A percentile compares a stretch with the other conserved stretches of the same genome.
Conservation (phyloP, 78 protist species). For the Tieghemostelium lacteum region DNA sequence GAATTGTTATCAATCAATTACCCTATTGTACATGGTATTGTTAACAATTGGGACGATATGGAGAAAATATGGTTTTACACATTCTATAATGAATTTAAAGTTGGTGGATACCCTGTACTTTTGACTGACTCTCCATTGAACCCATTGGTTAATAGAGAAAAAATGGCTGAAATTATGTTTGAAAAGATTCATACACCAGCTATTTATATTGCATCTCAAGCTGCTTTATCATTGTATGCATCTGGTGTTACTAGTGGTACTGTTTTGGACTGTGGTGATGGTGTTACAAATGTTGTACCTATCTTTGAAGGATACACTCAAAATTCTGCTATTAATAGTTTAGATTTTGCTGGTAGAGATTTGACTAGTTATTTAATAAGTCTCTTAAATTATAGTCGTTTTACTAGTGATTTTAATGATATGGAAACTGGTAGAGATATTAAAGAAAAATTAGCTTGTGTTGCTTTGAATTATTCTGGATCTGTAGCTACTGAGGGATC, state of each 20-base stretch:
- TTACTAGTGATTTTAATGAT: too few relatives aligned
- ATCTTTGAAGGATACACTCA: constrained; percentile 88
- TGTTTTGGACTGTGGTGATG: constrained; percentile 90
- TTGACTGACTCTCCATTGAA: constrained; percentile 93
- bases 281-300: constrained; percentile 92
- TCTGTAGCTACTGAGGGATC: not conserved
- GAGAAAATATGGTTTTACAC: constrained; percentile 46
- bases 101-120: constrained; percentile 93
- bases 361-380: constrained; percentile 88
- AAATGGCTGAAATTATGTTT: constrained; percentile 94
- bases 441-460: constrained; percentile 53
- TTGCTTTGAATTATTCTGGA: constrained; percentile 28
- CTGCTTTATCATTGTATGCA: constrained; percentile 88
- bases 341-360: constrained; percentile 86
- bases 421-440: constrained; percentile 71
- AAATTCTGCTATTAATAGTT: constrained; percentile 72
- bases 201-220: constrained; percentile 75
- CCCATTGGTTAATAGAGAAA: constrained; percentile 88
- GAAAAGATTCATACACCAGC: constrained; percentile 95
- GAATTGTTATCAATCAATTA: constrained; percentile 74
- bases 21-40: constrained; percentile 73
- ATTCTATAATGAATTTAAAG: constrained; percentile 51
- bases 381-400: constrained; percentile 81
- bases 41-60: constrained; percentile 49
- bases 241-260: constrained; percentile 94